phyloP scores from a whole-genome alignment of 179 eudicot species.

The Carnegiea gigantea region DNA sequence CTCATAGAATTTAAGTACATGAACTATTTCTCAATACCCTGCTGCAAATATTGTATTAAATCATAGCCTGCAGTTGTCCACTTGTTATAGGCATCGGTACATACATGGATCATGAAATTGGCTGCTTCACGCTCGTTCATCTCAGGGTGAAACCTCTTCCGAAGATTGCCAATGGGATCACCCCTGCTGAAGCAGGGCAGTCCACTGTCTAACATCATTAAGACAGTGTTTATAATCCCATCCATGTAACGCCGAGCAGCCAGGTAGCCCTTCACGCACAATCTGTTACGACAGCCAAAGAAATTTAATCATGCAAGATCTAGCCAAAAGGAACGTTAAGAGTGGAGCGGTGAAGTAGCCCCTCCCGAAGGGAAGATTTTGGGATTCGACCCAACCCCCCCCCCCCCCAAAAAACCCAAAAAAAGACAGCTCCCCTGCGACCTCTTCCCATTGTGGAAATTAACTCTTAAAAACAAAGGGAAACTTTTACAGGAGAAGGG shows the following conservation, averaged over 20 bases:
- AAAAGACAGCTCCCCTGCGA: background rate
- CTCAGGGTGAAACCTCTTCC: slow-evolving; percentile 98
- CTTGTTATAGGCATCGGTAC: slow-evolving; percentile 96
- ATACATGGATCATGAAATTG: slow-evolving; percentile 87
- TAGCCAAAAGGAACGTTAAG: too few species aligned
- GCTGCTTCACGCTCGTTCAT: slow-evolving; percentile 98
- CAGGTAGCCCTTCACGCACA: slow-evolving; percentile 97
- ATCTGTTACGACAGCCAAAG: slow-evolving; percentile 36
- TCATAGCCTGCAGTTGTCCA: slow-evolving; percentile 99
- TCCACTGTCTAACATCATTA: slow-evolving; percentile 93
- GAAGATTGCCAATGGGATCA: slow-evolving; percentile 87
- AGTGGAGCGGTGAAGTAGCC: too few species aligned
- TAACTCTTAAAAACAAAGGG: background rate
- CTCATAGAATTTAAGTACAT: background rate
- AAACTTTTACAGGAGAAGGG: background rate
- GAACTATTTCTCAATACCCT: slow-evolving; percentile 87
- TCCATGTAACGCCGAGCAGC: slow-evolving; percentile 97
- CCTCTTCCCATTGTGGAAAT: background rate
- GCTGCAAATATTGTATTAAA: slow-evolving; percentile 95
- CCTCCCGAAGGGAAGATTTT: too few species aligned
- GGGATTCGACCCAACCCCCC: background rate
- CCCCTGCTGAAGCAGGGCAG: slow-evolving; percentile 98
- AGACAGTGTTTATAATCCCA: slow-evolving; percentile 86
- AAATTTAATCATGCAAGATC: too few species aligned
- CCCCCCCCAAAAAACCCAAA: background rate